phyloP scores from a whole-genome alignment of 2,329 filamentous ascomycete species.

The Didymella lethalis region DNA sequence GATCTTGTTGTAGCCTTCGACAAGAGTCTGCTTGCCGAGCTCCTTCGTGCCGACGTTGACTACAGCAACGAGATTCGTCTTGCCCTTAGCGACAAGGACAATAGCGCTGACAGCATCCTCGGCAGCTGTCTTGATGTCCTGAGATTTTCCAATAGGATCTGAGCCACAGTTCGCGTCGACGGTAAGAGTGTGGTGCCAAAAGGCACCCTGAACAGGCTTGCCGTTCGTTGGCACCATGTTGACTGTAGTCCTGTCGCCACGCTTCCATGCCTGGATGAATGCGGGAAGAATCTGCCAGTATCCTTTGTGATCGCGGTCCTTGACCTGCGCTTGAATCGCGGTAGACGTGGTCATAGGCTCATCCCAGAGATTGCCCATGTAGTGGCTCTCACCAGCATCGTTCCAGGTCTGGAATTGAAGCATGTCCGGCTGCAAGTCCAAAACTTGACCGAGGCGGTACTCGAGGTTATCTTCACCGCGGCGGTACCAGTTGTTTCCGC shows the following conservation, averaged over 20 bases:
- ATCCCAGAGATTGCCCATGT: slow-evolving; percentile 52
- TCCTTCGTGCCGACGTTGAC: slow-evolving; percentile 33
- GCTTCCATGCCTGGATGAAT: slow-evolving; percentile 52
- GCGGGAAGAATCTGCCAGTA: slow-evolving; percentile 48
- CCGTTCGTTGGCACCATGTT: slow-evolving; percentile 33
- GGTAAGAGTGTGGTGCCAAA: slow-evolving; percentile 34
- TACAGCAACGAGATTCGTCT: slow-evolving; percentile 29
- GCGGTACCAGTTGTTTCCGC: slow-evolving; percentile 47
- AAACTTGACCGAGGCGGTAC: slow-evolving; percentile 36
- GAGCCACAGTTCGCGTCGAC: slow-evolving; percentile 50
- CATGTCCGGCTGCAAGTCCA: slow-evolving; percentile 49
- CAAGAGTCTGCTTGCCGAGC: slow-evolving; percentile 22
- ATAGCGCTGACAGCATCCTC: slow-evolving; percentile 26
- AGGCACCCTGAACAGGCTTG: slow-evolving; percentile 30
- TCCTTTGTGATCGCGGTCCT: slow-evolving; percentile 47
- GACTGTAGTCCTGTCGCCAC: slow-evolving; percentile 34
- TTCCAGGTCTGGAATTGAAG: slow-evolving; percentile 55
- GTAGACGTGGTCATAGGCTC: slow-evolving; percentile 40
- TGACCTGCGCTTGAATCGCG: slow-evolving; percentile 37
- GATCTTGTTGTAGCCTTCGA: slow-evolving; percentile 33
- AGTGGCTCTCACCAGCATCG: slow-evolving; percentile 52
- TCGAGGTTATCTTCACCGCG: slow-evolving; percentile 51
- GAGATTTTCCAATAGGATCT: slow-evolving; percentile 51
- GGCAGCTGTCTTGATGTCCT: slow-evolving; percentile 15
- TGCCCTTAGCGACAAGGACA: slow-evolving; percentile 26